Evolutionary conservation across 2,329 filamentous ascomycete genomes (phyloP), one percentile per base, ranked within the genome.

Genomic region (Dothideomycetidae sp.): DNA sequence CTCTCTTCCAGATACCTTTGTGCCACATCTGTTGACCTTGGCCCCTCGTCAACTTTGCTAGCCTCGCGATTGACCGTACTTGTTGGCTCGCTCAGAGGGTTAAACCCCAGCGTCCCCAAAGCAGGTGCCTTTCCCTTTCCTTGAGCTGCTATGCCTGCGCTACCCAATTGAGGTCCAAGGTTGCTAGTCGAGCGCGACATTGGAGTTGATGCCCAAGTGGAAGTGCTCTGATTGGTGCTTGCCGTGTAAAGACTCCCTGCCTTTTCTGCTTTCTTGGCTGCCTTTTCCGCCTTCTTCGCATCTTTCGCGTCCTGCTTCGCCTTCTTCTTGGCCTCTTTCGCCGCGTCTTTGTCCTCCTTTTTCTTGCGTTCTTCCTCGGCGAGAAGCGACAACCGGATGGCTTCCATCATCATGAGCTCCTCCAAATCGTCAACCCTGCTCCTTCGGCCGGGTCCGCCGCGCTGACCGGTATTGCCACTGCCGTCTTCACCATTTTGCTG

Each of bases 341-440:
- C 71, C 0, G 71, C 70, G 41, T 84, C 81, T 53, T 86, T 88
- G 35, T 90, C 82, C 33, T 81, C 78, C 51, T 83, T 90, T 32
- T 73, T 78, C 48, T 84, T 81, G n/a, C 88, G 73, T 29, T 96
- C 88, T 51, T 96, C 88, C 55, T 98, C 90, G 1, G 83, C 78
- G 0, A 81, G 85, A n/a, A 98, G 65, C 33, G 85, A 93, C 18
- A 93, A 59, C 28, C 90, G 71, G 33, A 98, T 92, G 0, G 90
- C 90, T 56, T 98, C 90, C 68, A 90, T 84, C 67, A 96, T 85
- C 90, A 98, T 98, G 66, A 98, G 81, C 33, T 93, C 88, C 55
- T 98, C 90, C 0, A 96, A 68, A 48, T 96, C 86, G 14, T 92
- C 83, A 53, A 92, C 74, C 18, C 83, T 70, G 39, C 59, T 71